phyloP scores from a whole-genome alignment of 805 yeast genomes.

The Clavispora santaluciae region DNA sequence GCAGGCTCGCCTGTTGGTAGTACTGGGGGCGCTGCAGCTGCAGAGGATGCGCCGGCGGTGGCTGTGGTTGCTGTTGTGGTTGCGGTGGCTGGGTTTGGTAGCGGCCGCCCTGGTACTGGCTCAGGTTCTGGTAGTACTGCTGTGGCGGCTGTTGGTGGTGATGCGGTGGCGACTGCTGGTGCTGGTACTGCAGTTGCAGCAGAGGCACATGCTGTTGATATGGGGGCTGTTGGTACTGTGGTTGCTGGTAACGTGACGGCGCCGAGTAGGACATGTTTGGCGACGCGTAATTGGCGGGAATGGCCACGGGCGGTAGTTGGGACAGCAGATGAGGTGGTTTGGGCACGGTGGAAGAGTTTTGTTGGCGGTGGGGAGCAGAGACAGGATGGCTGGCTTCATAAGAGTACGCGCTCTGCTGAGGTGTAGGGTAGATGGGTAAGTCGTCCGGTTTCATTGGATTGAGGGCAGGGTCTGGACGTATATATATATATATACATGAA shows the following conservation, averaged over 20 bases:
- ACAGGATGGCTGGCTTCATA: conserved; percentile 10
- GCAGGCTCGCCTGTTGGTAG: background rate
- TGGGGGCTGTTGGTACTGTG: background rate
- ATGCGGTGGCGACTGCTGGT: conserved; percentile 2
- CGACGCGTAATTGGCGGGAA: conserved; percentile 5
- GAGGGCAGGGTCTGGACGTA: background rate
- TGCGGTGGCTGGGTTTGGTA: background rate
- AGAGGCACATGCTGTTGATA: background rate
- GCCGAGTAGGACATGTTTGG: conserved; percentile 2
- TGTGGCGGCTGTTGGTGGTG: conserved; percentile 2
- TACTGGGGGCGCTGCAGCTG: background rate
- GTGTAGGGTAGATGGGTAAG: conserved; percentile 43
- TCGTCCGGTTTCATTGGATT: conserved; percentile 24
- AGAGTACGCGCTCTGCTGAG: conserved; percentile 35
- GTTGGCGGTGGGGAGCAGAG: conserved; percentile 8
- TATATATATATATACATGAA: no score
- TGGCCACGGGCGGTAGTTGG: conserved; percentile 11
- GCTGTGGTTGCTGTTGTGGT: background rate
- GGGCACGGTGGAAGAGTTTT: conserved; percentile 6
- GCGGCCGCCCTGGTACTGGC: conserved; percentile 1
- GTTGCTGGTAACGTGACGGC: conserved; percentile 1
- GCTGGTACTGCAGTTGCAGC: conserved; percentile 2
- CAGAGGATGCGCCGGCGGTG: background rate
- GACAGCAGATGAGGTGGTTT: conserved; percentile 10
- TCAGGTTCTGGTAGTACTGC: background rate